Percentiles rank a stretch among this genome's conserved stretches.
These are phyloP conservation scores for Candida buenavistaensis DNA, from an alignment of 1,139 yeast genomes.

Conservation along the genomic window DNA sequence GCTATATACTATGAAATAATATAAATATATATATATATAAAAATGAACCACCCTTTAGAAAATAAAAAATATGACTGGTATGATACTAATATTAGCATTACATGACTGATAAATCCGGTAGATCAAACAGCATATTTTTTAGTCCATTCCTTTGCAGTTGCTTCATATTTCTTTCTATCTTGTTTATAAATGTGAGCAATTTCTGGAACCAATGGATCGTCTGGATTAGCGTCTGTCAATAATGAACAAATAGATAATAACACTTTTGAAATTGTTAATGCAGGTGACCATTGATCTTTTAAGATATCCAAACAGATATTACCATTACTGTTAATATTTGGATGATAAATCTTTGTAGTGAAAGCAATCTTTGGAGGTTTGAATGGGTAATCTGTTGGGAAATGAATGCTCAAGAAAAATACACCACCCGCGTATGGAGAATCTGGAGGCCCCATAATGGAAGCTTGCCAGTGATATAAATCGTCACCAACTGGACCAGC, in stretches of 20 bases:
- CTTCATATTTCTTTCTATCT: constrained; percentile 91
- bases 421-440: constrained; percentile 94
- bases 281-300: constrained; percentile 92
- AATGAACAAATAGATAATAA: constrained; percentile 85
- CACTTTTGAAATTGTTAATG: constrained; percentile 85
- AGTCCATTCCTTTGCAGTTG: constrained; percentile 98
- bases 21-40: background rate
- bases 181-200: constrained; percentile 96
- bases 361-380: constrained; percentile 92
- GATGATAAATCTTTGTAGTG: constrained; percentile 89
- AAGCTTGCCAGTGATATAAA: constrained; percentile 95
- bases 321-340: constrained; percentile 87
- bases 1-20: background rate
- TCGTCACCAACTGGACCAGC: constrained; percentile 99
- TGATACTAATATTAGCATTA: too few relatives aligned
- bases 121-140: constrained; percentile 89
- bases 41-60: too few relatives aligned
- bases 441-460: constrained; percentile 94
- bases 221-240: constrained; percentile 97
- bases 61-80: constrained; percentile 1
- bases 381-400: constrained; percentile 94
- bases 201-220: constrained; percentile 98
- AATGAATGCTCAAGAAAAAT: constrained; percentile 84
- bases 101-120: too few relatives aligned
- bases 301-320: constrained; percentile 83